phyloP scores from a whole-genome alignment of 164 flowering plant species.

The Annona cherimola region DNA sequence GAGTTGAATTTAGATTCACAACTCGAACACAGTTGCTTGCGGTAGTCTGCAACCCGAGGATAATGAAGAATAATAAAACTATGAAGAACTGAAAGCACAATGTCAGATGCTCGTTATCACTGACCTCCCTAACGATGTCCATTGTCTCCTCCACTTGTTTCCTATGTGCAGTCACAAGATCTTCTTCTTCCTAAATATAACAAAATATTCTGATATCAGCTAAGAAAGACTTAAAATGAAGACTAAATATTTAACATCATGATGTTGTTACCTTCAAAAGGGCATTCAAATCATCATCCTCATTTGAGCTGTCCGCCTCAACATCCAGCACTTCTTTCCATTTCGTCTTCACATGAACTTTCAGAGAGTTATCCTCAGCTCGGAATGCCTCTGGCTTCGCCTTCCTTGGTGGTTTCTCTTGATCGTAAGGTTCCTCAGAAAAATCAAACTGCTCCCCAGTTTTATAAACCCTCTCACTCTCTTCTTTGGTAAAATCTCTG shows the following conservation, averaged over 20 bases:
- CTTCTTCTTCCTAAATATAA: slow-evolving; percentile 80
- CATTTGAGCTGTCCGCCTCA: slow-evolving; percentile 23
- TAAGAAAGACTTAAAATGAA: background rate
- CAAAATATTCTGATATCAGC: background rate
- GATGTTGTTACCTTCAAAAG: slow-evolving; percentile 54
- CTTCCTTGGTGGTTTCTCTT: slow-evolving; percentile 40
- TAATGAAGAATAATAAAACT: background rate
- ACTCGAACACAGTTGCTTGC: background rate
- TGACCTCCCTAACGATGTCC: slow-evolving; percentile 96
- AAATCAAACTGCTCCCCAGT: slow-evolving; percentile 36
- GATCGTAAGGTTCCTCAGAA: slow-evolving; percentile 34
- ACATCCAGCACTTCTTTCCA: slow-evolving; percentile 30
- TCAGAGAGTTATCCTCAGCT: slow-evolving; percentile 34
- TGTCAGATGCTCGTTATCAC: background rate
- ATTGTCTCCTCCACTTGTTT: slow-evolving; percentile 97
- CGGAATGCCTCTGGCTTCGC: slow-evolving; percentile 27
- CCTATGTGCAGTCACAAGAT: slow-evolving; percentile 83
- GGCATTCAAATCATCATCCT: slow-evolving; percentile 62
- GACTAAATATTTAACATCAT: slow-evolving; percentile 1
- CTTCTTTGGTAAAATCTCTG: slow-evolving; percentile 32
- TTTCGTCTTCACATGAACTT: slow-evolving; percentile 28
- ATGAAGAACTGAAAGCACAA: slow-evolving; percentile 28
- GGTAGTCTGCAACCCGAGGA: background rate
- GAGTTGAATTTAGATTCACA: no score
- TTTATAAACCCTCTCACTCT: slow-evolving; percentile 22